Conservation (phyloP, 1,284 basidiomycete species). For the Retiboletus fuscus region DNA sequence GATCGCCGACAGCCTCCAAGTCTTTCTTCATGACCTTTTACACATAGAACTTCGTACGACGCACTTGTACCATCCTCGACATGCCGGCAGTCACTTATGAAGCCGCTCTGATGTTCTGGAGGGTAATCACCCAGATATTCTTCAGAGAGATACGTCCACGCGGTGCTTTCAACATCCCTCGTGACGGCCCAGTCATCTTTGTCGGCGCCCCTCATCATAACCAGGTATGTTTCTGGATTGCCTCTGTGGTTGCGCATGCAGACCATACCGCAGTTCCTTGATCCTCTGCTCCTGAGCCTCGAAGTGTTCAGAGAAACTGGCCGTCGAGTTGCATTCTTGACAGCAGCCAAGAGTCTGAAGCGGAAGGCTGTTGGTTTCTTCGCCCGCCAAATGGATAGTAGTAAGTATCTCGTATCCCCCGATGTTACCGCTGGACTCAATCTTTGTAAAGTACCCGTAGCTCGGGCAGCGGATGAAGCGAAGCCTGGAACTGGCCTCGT, state of each 20-base stretch:
- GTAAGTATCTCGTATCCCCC: conserved; percentile 63
- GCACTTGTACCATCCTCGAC: conserved; percentile 13
- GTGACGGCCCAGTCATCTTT: conserved; percentile 94
- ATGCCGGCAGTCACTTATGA: conserved; percentile 63
- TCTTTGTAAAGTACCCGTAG: conserved; percentile 82
- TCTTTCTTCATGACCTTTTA: conserved; percentile 37
- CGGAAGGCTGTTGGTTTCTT: conserved; percentile 87
- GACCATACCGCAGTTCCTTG: conserved; percentile 80
- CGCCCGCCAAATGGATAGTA: conserved; percentile 88
- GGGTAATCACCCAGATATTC: conserved; percentile 92
- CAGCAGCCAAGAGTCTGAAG: conserved; percentile 94
- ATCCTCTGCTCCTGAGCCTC: conserved; percentile 89
- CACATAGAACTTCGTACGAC: conserved; percentile 28
- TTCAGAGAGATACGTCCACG: conserved; percentile 96
- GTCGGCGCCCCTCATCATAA: conserved; percentile 98
- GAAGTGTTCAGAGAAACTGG: conserved; percentile 90
- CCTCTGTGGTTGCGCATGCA: conserved; percentile 14
- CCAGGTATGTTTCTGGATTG: conserved; percentile 66
- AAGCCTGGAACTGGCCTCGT: conserved; percentile 84
- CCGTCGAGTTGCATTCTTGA: conserved; percentile 89
- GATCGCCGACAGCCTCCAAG: not conserved
- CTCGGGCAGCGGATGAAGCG: conserved; percentile 91
- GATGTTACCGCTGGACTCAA: conserved; percentile 25
- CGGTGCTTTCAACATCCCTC: conserved; percentile 95
- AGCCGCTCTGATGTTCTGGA: conserved; percentile 80